Evolutionary conservation across 106 monocot genomes (phyloP).

Genomic region (Allium cepa): DNA sequence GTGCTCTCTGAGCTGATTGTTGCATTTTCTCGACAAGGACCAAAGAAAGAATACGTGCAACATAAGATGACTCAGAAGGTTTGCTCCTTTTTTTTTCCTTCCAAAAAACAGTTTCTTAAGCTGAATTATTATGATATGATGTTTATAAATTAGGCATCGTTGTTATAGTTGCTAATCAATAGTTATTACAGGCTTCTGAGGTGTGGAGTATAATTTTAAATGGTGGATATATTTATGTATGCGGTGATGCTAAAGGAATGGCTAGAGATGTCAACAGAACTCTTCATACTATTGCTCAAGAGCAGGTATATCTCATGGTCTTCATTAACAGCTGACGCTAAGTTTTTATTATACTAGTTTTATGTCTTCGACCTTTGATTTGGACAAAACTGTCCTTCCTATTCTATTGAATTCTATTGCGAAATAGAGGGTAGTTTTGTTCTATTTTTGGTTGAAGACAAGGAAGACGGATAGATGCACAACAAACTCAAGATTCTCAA

Average conservation of each 20-base stretch:
- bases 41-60: conserved; percentile 69
- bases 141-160: not conserved
- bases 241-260: conserved; percentile 89
- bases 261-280: conserved; percentile 71
- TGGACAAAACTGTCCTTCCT: not conserved
- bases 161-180: too few species aligned
- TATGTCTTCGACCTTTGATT: not conserved
- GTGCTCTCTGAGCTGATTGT: conserved; percentile 62
- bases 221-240: conserved; percentile 71
- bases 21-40: conserved; percentile 67
- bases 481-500: not conserved
- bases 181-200: conserved; percentile 35
- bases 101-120: not conserved
- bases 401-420: not conserved
- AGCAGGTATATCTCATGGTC: conserved; percentile 12
- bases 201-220: conserved; percentile 50
- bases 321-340: not conserved
- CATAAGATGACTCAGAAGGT: conserved; percentile 74
- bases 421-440: not conserved
- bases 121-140: not conserved
- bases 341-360: not conserved
- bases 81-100: not conserved
- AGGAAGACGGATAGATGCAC: not conserved
- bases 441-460: not conserved
- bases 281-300: conserved; percentile 62